Base-by-base conservation (phyloP, 2,329 filamentous ascomycete species). In the Aureobasidium leucospermi region DNA sequence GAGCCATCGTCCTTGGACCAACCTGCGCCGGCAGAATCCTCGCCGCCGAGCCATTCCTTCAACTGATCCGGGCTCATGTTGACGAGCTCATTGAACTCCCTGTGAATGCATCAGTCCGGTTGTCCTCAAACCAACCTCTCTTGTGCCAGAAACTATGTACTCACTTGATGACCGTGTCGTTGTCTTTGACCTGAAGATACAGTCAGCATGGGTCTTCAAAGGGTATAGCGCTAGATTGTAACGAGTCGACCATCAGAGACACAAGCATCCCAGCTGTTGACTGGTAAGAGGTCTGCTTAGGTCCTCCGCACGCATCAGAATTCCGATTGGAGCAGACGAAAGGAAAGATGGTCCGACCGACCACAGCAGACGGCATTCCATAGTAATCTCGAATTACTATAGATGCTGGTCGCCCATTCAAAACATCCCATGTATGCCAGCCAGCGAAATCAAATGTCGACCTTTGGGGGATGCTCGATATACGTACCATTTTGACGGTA, bases 41-140 rank as follows among this genome's bases (percentile, higher is more conserved):
- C 77, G 6, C 78, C 76, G 62, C 81, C 77, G 28, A 87, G 78
- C 85, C 85, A 87, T 28, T 78, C 74, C 65, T 84, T 77, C 15
- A 88, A 77, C 63, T 87, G 84, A 1, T 76, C 69, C 1, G 83
- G 75, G 10, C 76, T 79, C 84, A 88, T 87, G 70, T 87, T 87
- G 69, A 87, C 83, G 48, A 86, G 71, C 41, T 82, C 77, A 62
- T 87, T 86, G 76, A 86, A 88, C 67, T 87, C 84, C 52, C 79
- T 78, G 63, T 32, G 51, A 39, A 29, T 51, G 41, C 63, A 36
- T 45, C 10, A 58, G 53, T 16, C 13, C 32, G 23, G 23, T 23
- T 55, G 5, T 43, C 3, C n/a, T 7, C 9, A 9, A 11, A 13
- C 6, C 13, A 7, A n/a, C 13, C n/a, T n/a, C 9, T 42, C 15